These are phyloP conservation scores for Puccinia coronata DNA, from an alignment of 1,284 basidiomycete species.

Conservation along the genomic window DNA sequence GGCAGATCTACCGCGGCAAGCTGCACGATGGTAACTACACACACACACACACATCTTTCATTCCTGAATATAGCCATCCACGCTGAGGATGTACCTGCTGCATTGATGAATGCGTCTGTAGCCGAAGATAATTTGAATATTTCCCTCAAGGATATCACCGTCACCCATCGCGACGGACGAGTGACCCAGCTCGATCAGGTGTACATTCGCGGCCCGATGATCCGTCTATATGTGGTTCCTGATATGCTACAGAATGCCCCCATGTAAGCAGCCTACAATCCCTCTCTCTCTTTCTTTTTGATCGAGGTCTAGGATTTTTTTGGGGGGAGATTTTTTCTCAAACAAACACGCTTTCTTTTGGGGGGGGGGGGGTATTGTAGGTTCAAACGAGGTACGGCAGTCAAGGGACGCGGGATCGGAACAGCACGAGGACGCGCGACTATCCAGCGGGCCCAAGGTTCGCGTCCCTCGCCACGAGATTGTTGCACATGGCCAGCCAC, in stretches of 20 bases:
- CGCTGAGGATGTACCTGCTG: neutral
- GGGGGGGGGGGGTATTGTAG: neutral
- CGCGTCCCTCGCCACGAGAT: neutral
- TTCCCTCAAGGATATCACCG: slow-evolving; percentile 92
- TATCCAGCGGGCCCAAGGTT: slow-evolving; percentile 72
- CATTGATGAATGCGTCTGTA: slow-evolving; percentile 58
- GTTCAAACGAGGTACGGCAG: slow-evolving; percentile 58
- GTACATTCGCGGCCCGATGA: slow-evolving; percentile 96
- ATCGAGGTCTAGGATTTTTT: slow-evolving; percentile 35
- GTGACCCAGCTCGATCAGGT: slow-evolving; percentile 99
- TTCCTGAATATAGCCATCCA: too few species aligned
- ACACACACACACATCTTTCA: neutral
- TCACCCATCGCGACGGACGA: slow-evolving; percentile 95
- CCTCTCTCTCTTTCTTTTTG: neutral
- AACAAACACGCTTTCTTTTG: neutral
- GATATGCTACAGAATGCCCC: slow-evolving; percentile 99
- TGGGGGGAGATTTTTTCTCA: neutral
- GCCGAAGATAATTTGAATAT: slow-evolving; percentile 99
- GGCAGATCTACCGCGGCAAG: slow-evolving; percentile 94
- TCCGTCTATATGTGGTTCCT: slow-evolving; percentile 97
- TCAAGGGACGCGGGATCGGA: slow-evolving; percentile 98
- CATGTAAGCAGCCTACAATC: slow-evolving; percentile 72
- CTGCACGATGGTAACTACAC: slow-evolving; percentile 75
- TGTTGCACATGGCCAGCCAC: neutral
- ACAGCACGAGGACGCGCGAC: slow-evolving; percentile 93